A percentile compares a stretch with the other conserved stretches of the same genome.
Conservation (phyloP, 441 rosid species). For the Populus hybrid region DNA sequence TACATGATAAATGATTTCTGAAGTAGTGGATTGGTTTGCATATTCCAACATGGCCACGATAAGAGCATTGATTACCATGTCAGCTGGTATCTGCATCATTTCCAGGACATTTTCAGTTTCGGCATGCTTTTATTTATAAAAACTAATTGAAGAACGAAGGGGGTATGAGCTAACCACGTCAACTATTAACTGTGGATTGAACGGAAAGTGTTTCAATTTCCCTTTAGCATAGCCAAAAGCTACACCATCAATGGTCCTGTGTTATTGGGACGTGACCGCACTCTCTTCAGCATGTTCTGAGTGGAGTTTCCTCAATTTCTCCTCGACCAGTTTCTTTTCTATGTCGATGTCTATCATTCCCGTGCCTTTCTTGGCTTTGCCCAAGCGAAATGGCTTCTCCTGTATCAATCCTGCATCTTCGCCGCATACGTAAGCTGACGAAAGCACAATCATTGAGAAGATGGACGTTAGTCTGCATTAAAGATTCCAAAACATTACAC, state of each 20-base stretch:
- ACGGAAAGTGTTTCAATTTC: constrained; percentile 48
- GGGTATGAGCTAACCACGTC: constrained; percentile 47
- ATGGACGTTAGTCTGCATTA: too few species aligned
- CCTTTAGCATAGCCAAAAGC: constrained; percentile 61
- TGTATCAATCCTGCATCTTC: constrained; percentile 23
- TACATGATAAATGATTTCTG: constrained; percentile 48
- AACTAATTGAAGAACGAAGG: background rate
- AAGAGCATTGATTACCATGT: constrained; percentile 50
- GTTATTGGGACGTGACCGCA: background rate
- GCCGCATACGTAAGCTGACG: background rate
- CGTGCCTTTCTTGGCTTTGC: constrained; percentile 20
- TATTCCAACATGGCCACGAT: constrained; percentile 50
- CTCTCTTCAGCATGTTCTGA: constrained; percentile 5
- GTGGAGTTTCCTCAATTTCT: constrained; percentile 26
- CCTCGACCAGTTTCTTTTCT: constrained; percentile 22
- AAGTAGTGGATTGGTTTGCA: constrained; percentile 17
- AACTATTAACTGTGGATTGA: constrained; percentile 33
- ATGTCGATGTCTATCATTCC: constrained; percentile 23
- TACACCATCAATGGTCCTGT: constrained; percentile 66
- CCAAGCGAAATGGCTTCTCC: constrained; percentile 29
- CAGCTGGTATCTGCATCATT: background rate
- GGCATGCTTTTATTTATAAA: background rate
- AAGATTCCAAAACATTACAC: too few species aligned
- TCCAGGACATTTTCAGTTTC: background rate
- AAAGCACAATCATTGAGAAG: too few species aligned